A percentile compares a stretch with the other conserved stretches of the same genome.
phyloP scores from a whole-genome alignment of 306 rosid genomes.

The Psophocarpus tetragonolobus region DNA sequence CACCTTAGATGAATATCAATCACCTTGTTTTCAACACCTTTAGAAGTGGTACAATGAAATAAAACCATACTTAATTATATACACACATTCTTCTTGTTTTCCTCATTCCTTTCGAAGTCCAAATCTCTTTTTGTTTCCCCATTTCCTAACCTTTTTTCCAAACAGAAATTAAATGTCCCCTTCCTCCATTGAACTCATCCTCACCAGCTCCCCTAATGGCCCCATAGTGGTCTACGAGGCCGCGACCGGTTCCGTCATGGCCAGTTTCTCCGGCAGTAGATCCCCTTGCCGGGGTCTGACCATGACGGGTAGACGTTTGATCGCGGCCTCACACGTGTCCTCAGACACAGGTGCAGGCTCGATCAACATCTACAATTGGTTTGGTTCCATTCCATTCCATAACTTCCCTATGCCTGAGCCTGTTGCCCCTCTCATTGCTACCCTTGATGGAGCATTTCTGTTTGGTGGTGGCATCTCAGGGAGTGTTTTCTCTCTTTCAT shows the following conservation, averaged over 20 bases:
- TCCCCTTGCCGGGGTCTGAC: conserved; percentile 58
- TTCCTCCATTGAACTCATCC: conserved; percentile 50
- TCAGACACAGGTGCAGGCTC: conserved; percentile 56
- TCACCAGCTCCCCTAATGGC: conserved; percentile 65
- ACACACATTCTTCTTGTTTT: conserved; percentile 29
- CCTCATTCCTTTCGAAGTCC: background rate
- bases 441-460: conserved; percentile 48
- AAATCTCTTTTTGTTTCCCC: background rate
- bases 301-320: conserved; percentile 35
- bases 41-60: background rate
- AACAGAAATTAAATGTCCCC: conserved; percentile 49
- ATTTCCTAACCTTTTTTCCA: background rate
- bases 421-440: conserved; percentile 59
- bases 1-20: background rate
- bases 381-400: conserved; percentile 44
- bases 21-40: conserved; percentile 50
- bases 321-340: conserved; percentile 63
- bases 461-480: conserved; percentile 80
- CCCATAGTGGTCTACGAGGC: conserved; percentile 55
- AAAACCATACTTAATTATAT: background rate
- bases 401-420: conserved; percentile 60
- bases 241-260: conserved; percentile 41
- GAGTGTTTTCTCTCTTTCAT: conserved; percentile 44
- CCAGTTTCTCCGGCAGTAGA: conserved; percentile 45
- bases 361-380: conserved; percentile 70